These are phyloP conservation scores for Agrostemma githago DNA, from an alignment of 148 eudicot genomes.

Conservation along the genomic window DNA sequence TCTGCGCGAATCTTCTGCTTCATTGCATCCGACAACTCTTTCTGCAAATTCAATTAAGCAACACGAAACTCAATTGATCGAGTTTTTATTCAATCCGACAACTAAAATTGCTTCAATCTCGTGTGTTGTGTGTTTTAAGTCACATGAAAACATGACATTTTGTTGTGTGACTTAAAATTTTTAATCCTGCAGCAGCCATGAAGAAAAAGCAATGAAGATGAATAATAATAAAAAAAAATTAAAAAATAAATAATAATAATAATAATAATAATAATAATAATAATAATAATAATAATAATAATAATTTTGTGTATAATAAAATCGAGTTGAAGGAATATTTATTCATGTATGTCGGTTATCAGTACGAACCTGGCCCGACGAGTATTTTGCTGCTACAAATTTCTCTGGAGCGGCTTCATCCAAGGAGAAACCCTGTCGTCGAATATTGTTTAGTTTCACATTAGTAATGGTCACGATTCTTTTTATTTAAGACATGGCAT, in stretches of 20 bases:
- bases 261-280: background rate
- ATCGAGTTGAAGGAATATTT: constrained; percentile 1
- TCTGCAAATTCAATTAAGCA: constrained; percentile 78
- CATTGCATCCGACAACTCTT: constrained; percentile 74
- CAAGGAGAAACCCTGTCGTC: constrained; percentile 73
- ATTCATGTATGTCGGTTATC: background rate
- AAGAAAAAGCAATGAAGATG: constrained; percentile 25
- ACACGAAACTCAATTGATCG: constrained; percentile 34
- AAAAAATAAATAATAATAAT: too few relatives aligned
- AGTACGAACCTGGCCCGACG: constrained; percentile 64
- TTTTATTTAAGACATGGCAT: too few relatives aligned
- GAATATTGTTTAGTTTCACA: constrained; percentile 3
- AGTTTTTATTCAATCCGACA: constrained; percentile 43
- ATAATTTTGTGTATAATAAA: background rate
- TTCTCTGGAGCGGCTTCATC: constrained; percentile 63
- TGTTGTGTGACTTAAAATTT: constrained; percentile 12
- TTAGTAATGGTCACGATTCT: background rate
- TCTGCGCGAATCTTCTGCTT: constrained; percentile 89
- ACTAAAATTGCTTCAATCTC: constrained; percentile 55
- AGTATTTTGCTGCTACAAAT: constrained; percentile 83
- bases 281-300: background rate
- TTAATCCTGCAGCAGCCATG: constrained; percentile 82
- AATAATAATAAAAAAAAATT: too few relatives aligned
- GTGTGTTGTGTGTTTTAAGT: constrained; percentile 38
- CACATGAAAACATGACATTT: constrained; percentile 48